These are phyloP conservation scores for Pseudocercospora macadamiae DNA, from an alignment of 2,329 filamentous ascomycete genomes.

Conservation along the genomic window DNA sequence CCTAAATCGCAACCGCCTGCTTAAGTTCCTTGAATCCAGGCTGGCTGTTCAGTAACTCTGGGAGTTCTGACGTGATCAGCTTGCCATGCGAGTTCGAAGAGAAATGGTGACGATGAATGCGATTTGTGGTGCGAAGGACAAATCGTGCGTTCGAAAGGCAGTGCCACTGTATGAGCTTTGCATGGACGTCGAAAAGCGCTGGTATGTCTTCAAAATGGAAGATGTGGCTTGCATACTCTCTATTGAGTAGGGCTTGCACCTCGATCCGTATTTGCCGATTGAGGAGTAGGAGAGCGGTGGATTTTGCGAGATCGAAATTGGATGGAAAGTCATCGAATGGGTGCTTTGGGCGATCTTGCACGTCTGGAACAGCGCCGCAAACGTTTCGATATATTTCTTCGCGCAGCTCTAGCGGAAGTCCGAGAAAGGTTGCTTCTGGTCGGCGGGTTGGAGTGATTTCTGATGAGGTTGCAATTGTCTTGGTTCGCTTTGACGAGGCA, in stretches of 20 bases:
- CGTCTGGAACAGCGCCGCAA: not conserved
- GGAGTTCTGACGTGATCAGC: not conserved
- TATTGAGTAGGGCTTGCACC: not conserved
- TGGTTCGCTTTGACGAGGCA: not conserved
- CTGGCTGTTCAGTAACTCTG: not conserved
- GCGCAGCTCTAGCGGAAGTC: not conserved
- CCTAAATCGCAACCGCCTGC: not conserved
- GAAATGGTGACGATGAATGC: too few relatives aligned
- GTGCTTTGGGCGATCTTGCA: not conserved
- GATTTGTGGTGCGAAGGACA: too few relatives aligned
- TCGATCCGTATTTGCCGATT: not conserved
- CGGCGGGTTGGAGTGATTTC: not conserved
- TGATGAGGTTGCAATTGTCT: not conserved
- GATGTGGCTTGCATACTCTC: not conserved
- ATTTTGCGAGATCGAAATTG: not conserved
- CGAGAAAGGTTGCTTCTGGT: not conserved
- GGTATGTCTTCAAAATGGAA: not conserved
- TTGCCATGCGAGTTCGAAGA: not conserved
- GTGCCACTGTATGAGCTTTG: not conserved
- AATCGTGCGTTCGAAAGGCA: too few relatives aligned
- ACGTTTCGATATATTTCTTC: constrained; percentile 2
- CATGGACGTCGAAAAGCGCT: not conserved
- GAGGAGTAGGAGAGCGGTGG: not conserved
- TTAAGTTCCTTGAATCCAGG: not conserved
- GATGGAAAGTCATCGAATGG: not conserved